Evolutionary conservation across 2,329 filamentous ascomycete species (phyloP).

Genomic region (Aureobasidium sp.): DNA sequence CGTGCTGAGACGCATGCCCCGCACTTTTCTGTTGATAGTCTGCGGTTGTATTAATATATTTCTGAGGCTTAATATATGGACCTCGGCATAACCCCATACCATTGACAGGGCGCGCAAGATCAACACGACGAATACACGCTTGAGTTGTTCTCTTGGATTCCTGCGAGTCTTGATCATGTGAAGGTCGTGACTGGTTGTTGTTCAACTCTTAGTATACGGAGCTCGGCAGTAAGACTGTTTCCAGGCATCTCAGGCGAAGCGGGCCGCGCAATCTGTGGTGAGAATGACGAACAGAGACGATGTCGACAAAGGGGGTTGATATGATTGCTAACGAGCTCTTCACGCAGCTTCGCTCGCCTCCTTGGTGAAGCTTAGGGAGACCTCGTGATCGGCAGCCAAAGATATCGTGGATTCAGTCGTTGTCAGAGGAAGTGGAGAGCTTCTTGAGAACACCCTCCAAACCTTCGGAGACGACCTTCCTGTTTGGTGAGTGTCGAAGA

Average conservation of each 20-base stretch:
- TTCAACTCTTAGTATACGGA: too few species aligned
- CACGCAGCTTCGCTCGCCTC: rapidly evolving
- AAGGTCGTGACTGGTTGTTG: neutral
- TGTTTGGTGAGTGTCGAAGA: neutral
- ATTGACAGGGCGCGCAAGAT: neutral
- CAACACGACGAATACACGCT: neutral
- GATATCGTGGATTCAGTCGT: neutral
- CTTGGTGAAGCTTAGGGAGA: neutral
- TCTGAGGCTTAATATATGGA: neutral
- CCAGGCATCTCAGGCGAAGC: neutral
- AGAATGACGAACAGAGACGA: neutral
- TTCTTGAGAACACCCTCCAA: too few species aligned
- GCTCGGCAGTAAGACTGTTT: neutral
- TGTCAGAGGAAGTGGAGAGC: neutral
- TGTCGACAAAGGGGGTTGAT: neutral
- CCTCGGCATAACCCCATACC: neutral
- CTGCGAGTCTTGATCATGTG: neutral
- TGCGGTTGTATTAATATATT: neutral
- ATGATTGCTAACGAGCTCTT: too few species aligned
- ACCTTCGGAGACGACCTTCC: too few species aligned
- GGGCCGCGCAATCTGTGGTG: neutral
- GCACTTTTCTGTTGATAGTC: neutral
- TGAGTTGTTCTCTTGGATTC: neutral
- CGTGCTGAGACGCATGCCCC: neutral
- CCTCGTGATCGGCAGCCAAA: neutral